Percentiles rank a stretch among this genome's conserved stretches.
Evolutionary conservation across 345 rosid species (phyloP).

Genomic region (Microcos paniculata): DNA sequence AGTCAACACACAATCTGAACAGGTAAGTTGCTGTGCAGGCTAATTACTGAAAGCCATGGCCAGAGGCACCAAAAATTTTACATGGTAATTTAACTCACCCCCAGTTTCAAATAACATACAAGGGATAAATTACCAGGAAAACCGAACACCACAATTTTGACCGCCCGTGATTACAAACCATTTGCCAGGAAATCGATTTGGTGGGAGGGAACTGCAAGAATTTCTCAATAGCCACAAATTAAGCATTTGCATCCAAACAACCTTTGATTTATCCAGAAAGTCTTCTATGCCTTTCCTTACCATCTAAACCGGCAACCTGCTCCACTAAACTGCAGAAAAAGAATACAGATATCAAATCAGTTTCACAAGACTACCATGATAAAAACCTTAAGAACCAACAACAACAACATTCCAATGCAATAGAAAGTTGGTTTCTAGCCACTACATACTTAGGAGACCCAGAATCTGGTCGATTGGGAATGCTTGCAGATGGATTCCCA

Average conservation of each 20-base stretch:
- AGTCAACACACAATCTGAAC: background rate
- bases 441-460: constrained; percentile 46
- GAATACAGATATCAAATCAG: background rate
- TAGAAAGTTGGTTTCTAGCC: background rate
- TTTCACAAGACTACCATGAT: background rate
- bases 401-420: background rate
- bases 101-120: constrained; percentile 6
- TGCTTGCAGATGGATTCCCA: constrained; percentile 45
- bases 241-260: background rate
- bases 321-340: constrained; percentile 46
- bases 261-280: constrained; percentile 28
- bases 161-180: constrained; percentile 14
- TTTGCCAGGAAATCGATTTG: constrained; percentile 8
- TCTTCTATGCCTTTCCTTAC: constrained; percentile 27
- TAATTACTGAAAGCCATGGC: constrained; percentile 18
- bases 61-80: constrained; percentile 8
- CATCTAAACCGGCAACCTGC: constrained; percentile 48
- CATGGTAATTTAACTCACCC: constrained; percentile 30
- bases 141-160: background rate
- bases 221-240: background rate
- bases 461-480: constrained; percentile 31
- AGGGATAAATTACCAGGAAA: constrained; percentile 32
- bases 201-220: constrained; percentile 13
- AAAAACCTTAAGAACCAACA: background rate
- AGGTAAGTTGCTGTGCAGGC: constrained; percentile 29